Evolutionary conservation across 805 yeast genomes (phyloP), one percentile per base, ranked within the genome.

Genomic region (Myxozyma nipponensis): DNA sequence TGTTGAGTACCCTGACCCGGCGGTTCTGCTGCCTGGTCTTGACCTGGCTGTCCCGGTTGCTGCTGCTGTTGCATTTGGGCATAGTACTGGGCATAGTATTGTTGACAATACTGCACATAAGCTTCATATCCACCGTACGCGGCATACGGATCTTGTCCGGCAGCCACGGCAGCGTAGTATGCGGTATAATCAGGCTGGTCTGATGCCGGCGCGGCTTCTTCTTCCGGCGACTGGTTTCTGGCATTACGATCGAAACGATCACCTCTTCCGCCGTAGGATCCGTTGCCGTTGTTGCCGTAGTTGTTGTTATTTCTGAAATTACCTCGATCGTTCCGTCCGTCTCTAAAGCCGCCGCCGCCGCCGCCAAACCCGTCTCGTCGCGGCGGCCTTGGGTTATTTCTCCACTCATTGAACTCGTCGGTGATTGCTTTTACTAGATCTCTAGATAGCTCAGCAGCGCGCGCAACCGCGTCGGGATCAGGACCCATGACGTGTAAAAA

Each of bases 401-500:
- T 44, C 40, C 53, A 57, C 10, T 48, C 52, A 23, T 52, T 50
- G 19, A 54, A 45, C 39, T 60, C 58, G 24, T 62, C 64, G n/a
- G 51, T 48, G 5, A 66, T 61, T 4, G 65, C 50, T 5, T 61
- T 35, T 22, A 66, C 47, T 34, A 66, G 46, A 54, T 66, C 69
- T 17, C 41, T 37, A 43, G 64, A 57, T 56, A 60, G 40, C 30
- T 50, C 61, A 28, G 53, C 59, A 17, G 69, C 71, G 17, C 54
- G 42, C 22, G 41, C 55, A 3, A 67, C 54, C 2, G 34, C 40
- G 13, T 55, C 62, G 23, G 51, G 49, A 21, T 57, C 60, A 3
- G 51, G 60, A 5, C 67, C 69, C 59, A 51, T 36, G 17, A 68
- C 47, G 46, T 62, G 65, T 21, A 68, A 41, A 52, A 54, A 65